Evolutionary conservation across 2,329 filamentous ascomycete species (phyloP).

Genomic region (Colletotrichum coccodes): DNA sequence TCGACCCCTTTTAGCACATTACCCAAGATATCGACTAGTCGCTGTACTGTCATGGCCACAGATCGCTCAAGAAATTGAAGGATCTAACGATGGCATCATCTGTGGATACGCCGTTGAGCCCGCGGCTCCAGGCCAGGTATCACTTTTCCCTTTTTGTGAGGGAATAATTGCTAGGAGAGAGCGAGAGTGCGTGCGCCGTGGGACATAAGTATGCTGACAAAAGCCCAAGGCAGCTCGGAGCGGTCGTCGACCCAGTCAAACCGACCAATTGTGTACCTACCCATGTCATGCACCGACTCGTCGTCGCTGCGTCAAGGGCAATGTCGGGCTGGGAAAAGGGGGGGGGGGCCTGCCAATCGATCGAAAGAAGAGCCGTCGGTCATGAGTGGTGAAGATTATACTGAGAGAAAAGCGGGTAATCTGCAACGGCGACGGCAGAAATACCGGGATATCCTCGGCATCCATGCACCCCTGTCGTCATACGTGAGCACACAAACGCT

Average conservation of each 20-base stretch:
- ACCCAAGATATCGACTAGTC: neutral
- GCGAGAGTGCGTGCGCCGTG: too few species aligned
- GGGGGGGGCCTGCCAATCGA: neutral
- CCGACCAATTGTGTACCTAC: neutral
- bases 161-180: neutral
- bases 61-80: too few species aligned
- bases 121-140: neutral
- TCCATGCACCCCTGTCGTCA: conserved; percentile 3
- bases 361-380: neutral
- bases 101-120: neutral
- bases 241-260: neutral
- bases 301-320: neutral
- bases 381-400: neutral
- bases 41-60: neutral
- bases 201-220: neutral
- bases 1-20: neutral
- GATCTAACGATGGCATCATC: neutral
- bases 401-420: neutral
- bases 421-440: neutral
- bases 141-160: neutral
- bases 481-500: neutral
- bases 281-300: neutral
- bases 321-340: neutral
- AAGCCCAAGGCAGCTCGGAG: neutral
- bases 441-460: conserved; percentile 19